A percentile compares a stretch with the other conserved stretches of the same genome.
These are phyloP conservation scores for Salvia hispanica DNA, from an alignment of 257 asterid species.

Conservation along the genomic window DNA sequence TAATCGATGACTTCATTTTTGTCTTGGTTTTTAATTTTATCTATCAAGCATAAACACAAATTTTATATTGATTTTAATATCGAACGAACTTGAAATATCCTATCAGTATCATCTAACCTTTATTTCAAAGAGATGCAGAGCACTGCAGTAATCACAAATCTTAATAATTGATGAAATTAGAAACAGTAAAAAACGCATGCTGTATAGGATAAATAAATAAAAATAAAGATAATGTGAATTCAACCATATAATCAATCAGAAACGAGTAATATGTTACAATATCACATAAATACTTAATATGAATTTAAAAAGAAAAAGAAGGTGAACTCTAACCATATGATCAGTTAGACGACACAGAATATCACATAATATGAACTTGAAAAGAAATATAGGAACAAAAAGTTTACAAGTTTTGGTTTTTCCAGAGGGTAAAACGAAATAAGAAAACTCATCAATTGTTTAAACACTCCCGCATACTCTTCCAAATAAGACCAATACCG, in stretches of 20 bases:
- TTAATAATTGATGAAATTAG: background rate
- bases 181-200: too few relatives aligned
- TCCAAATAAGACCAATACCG: background rate
- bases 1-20: too few relatives aligned
- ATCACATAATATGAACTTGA: background rate
- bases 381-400: background rate
- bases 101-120: background rate
- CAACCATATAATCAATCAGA: background rate
- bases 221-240: background rate
- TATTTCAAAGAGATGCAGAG: background rate
- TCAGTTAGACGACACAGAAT: background rate
- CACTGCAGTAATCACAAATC: background rate
- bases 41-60: too few relatives aligned
- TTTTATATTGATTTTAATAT: too few relatives aligned
- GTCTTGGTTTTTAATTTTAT: too few relatives aligned
- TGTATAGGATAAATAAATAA: too few relatives aligned
- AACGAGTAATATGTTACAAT: background rate
- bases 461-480: background rate
- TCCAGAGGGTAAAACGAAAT: conserved; percentile 9
- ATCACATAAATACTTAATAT: too few relatives aligned
- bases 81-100: too few relatives aligned
- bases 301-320: background rate
- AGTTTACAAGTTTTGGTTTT: conserved; percentile 21
- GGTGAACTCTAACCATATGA: too few relatives aligned
- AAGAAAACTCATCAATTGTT: background rate